Conservation (phyloP, 345 rosid species). For the Draba incana region DNA sequence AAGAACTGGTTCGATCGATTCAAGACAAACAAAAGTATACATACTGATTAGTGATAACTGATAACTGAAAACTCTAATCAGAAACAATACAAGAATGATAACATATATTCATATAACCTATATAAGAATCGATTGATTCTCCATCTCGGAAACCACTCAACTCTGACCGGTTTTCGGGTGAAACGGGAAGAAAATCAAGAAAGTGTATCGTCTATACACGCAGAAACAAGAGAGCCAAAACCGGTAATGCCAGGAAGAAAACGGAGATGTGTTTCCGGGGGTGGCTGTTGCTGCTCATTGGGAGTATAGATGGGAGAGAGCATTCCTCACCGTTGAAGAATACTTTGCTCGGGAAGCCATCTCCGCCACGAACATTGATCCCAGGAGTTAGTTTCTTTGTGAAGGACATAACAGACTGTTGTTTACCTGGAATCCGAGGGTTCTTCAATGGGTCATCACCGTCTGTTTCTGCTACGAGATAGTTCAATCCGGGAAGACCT, state of each 20-base stretch:
- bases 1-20: background rate
- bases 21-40: constrained; percentile 22
- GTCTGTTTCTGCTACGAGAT: constrained; percentile 69
- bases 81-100: constrained; percentile 37
- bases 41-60: constrained; percentile 20
- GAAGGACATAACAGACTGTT: constrained; percentile 86
- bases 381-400: constrained; percentile 77
- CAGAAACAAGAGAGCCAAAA: constrained; percentile 37
- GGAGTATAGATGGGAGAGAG: constrained; percentile 65
- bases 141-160: background rate
- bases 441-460: constrained; percentile 61
- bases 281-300: constrained; percentile 52
- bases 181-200: constrained; percentile 7
- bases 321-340: constrained; percentile 97
- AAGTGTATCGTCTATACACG: constrained; percentile 24
- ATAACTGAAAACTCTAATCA: constrained; percentile 5
- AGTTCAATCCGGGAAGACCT: constrained; percentile 73
- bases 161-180: background rate
- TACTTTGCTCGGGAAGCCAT: constrained; percentile 90
- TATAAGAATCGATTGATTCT: constrained; percentile 33
- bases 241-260: constrained; percentile 31
- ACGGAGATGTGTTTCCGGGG: constrained; percentile 30
- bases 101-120: constrained; percentile 34
- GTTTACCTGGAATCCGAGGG: constrained; percentile 84
- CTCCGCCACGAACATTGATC: constrained; percentile 67